A percentile compares a stretch with the other conserved stretches of the same genome.
Conservation (phyloP, 345 rosid species). For the Corchorus capsularis region DNA sequence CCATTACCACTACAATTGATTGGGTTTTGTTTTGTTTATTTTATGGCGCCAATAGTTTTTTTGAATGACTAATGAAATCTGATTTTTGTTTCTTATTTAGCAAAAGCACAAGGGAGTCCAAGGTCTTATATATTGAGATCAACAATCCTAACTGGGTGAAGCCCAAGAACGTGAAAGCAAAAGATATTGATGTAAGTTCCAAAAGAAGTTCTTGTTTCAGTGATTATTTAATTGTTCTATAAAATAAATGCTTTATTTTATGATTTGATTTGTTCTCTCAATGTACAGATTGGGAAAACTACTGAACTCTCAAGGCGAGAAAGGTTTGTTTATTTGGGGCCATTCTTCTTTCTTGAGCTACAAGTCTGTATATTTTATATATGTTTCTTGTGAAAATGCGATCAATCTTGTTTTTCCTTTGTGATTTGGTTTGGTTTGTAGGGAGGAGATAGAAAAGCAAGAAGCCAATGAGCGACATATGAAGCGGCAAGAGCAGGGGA, state of each 20-base stretch:
- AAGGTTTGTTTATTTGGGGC: too few species aligned
- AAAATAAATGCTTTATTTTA: not conserved
- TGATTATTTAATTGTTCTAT: not conserved
- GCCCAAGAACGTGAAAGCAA: constrained; percentile 67
- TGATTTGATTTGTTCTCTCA: not conserved
- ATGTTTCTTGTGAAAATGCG: too few species aligned
- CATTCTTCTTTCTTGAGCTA: too few species aligned
- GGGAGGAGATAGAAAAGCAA: constrained; percentile 79
- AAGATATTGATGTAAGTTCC: constrained; percentile 59
- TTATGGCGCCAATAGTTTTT: not conserved
- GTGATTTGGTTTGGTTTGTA: too few species aligned
- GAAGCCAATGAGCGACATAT: constrained; percentile 48
- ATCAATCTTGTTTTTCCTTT: too few species aligned
- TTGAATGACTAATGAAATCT: not conserved
- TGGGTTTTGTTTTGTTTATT: not conserved
- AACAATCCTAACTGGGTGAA: constrained; percentile 83
- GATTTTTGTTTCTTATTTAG: constrained; percentile 2
- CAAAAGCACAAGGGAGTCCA: constrained; percentile 80
- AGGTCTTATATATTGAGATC: constrained; percentile 75
- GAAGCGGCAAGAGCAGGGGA: constrained; percentile 69
- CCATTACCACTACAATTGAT: not conserved
- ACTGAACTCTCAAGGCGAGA: constrained; percentile 82
- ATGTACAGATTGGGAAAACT: constrained; percentile 32
- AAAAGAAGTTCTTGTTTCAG: not conserved
- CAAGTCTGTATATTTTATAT: too few species aligned